These are phyloP conservation scores for Irpex sp. DNA, from an alignment of 1,284 basidiomycete species.

Conservation along the genomic window DNA sequence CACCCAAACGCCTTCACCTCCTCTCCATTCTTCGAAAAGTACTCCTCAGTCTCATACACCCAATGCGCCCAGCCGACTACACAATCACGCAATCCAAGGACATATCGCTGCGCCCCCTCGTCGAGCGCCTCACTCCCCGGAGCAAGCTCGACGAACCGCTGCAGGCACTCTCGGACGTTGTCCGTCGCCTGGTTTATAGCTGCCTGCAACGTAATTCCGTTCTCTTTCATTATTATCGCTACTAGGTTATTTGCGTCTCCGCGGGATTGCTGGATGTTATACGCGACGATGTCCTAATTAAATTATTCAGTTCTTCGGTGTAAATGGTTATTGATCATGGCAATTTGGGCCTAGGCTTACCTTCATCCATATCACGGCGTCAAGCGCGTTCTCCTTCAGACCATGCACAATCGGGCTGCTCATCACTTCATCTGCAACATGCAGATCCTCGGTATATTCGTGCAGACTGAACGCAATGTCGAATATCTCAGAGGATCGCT, in stretches of 20 bases:
- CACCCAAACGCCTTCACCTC: conserved; percentile 60
- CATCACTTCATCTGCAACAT: conserved; percentile 31
- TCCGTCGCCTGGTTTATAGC: conserved; percentile 43
- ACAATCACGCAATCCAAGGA: conserved; percentile 47
- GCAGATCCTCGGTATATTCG: conserved; percentile 47
- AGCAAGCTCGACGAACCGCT: conserved; percentile 34
- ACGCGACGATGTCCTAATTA: conserved; percentile 46
- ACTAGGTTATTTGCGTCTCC: conserved; percentile 39
- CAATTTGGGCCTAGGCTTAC: conserved; percentile 12
- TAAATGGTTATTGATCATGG: conserved; percentile 6
- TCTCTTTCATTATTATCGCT: conserved; percentile 36
- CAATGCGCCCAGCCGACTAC: conserved; percentile 53
- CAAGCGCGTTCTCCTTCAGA: conserved; percentile 36
- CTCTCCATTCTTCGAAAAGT: conserved; percentile 51
- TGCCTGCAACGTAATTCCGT: conserved; percentile 39
- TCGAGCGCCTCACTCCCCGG: conserved; percentile 18
- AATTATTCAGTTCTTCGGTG: neutral
- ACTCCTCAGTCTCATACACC: conserved; percentile 57
- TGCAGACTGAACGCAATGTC: conserved; percentile 50
- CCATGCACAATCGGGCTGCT: conserved; percentile 28
- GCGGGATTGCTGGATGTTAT: conserved; percentile 36
- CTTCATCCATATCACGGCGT: conserved; percentile 45
- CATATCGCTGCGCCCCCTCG: conserved; percentile 26
- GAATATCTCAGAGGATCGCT: conserved; percentile 37
- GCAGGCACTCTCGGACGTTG: conserved; percentile 37